Base-by-base conservation (phyloP, 2,329 filamentous ascomycete genomes). In the Trichoderma gracile region DNA sequence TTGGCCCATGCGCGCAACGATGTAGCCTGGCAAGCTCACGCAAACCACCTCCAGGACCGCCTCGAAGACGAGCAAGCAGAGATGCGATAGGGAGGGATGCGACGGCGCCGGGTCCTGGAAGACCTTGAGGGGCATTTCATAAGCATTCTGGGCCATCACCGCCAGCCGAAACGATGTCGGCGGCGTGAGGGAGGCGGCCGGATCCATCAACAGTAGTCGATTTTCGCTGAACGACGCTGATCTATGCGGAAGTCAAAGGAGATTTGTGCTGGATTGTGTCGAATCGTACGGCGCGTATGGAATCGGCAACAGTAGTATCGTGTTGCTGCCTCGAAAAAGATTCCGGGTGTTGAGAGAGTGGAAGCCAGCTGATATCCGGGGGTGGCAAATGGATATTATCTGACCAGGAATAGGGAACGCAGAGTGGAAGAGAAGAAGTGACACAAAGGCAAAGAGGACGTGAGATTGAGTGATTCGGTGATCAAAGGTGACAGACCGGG, bases 31-130 rank as follows among this genome's bases (percentile, higher is more conserved):
- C 70, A 97, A 79, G 76, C 91, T 94, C 75, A 99, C 93, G 75
- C 93, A 98, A 56, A 99, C 90, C 25, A 98, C 94, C 75, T 97
- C 93, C 73, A 97, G 82, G 30, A 97, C 93, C 12, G 95, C 95
- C 78, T 96, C 93, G 73, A 97, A 97, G 70, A 98, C 93, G 65
- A 97, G 87, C 27, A 96, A 82, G 45, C 88, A 83, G 33, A 97
- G 83, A 71, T 93, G 84, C 64, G 80, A 81, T 68, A 92, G 81
- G 59, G 89, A 82, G 15, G 89, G 89, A 68, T 92, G 88, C 19
- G 82, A 78, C 3, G 82, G 79, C 69, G 84, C 80, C 12, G 77
- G 72, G 58, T 75, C 75, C 65, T 76, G 73, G 47, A 82, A 73
- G 15, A 78, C 73, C 64, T 77, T 73, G 58, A 82, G 71, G 5